phyloP scores from a whole-genome alignment of 2,329 filamentous ascomycete genomes.

The Ceratocystis lukuohia region DNA sequence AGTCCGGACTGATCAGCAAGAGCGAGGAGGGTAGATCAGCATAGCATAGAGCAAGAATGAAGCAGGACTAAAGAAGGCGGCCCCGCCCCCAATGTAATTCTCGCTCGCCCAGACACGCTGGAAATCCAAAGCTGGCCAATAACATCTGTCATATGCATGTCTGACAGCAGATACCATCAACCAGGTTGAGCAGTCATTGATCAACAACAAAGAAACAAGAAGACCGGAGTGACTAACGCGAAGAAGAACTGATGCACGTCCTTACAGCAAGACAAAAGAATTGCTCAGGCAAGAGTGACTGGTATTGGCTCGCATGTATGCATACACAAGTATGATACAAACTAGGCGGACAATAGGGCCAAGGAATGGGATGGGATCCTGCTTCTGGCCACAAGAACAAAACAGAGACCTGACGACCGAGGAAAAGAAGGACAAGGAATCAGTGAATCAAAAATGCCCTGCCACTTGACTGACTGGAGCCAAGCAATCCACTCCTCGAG shows the following conservation, averaged over 20 bases:
- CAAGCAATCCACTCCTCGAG: background rate
- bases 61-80: background rate
- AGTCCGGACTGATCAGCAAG: background rate
- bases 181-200: background rate
- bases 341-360: background rate
- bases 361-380: background rate
- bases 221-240: background rate
- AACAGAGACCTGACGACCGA: too few relatives aligned
- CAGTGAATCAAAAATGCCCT: background rate
- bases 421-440: background rate
- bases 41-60: background rate
- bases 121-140: background rate
- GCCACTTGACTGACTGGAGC: background rate
- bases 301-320: background rate
- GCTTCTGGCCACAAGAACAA: background rate
- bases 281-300: background rate
- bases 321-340: background rate
- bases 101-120: background rate
- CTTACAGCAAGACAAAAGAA: background rate
- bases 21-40: background rate
- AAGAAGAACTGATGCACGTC: background rate
- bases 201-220: background rate
- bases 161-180: background rate
- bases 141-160: background rate
- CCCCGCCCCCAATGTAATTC: background rate